phyloP scores from a whole-genome alignment of 2,329 filamentous ascomycete species.

The Colletotrichum spaethianum region DNA sequence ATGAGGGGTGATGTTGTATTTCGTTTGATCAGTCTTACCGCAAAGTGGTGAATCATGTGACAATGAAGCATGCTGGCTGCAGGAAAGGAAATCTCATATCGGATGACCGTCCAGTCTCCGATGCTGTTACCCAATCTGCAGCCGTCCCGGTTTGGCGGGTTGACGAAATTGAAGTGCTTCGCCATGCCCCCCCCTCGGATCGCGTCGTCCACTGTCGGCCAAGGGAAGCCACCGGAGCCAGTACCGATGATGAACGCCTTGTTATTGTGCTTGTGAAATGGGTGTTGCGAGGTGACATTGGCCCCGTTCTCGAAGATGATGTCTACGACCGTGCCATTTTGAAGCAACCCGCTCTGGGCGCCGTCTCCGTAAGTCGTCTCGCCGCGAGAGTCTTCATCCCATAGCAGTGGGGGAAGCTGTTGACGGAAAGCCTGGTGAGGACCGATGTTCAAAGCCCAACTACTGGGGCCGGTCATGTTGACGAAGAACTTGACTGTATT shows the following conservation, averaged over 20 bases:
- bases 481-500: slow-evolving; percentile 34
- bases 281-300: slow-evolving; percentile 36
- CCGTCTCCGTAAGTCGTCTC: slow-evolving; percentile 26
- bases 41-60: slow-evolving; percentile 38
- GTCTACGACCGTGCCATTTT: slow-evolving; percentile 27
- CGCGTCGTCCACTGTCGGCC: slow-evolving; percentile 31
- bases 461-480: slow-evolving; percentile 35
- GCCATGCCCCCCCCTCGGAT: slow-evolving; percentile 29
- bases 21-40: slow-evolving; percentile 1
- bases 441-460: slow-evolving; percentile 31
- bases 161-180: slow-evolving; percentile 19
- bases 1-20: background rate
- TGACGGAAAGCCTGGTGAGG: slow-evolving; percentile 34
- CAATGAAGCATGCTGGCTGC: slow-evolving; percentile 38
- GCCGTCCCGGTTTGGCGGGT: slow-evolving; percentile 31
- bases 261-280: slow-evolving; percentile 36
- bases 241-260: slow-evolving; percentile 36
- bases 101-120: slow-evolving; percentile 36
- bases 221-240: slow-evolving; percentile 27
- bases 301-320: slow-evolving; percentile 37
- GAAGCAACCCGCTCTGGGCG: background rate
- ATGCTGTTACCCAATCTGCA: slow-evolving; percentile 33
- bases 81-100: slow-evolving; percentile 34
- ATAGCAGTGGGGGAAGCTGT: slow-evolving; percentile 27
- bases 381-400: slow-evolving; percentile 28